These are phyloP conservation scores for Gautieria morchelliformis DNA, from an alignment of 768 basidiomycete species.

Conservation along the genomic window DNA sequence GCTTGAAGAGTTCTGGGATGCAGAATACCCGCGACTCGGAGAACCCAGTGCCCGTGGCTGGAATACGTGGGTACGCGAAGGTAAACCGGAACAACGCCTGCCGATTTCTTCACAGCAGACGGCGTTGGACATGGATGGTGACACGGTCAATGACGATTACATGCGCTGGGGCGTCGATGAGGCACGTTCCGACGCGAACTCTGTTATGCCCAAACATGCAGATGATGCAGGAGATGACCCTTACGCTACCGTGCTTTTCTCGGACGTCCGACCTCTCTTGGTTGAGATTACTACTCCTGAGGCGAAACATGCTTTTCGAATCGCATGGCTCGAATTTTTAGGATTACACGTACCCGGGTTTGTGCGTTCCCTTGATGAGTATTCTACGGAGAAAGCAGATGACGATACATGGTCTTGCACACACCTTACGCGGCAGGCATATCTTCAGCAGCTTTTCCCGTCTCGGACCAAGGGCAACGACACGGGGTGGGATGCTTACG, in stretches of 20 bases:
- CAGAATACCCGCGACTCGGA: slow-evolving; percentile 66
- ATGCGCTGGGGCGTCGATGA: slow-evolving; percentile 57
- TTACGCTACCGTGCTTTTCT: slow-evolving; percentile 61
- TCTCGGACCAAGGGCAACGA: slow-evolving; percentile 19
- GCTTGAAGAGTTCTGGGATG: slow-evolving; percentile 80
- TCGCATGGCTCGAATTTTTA: slow-evolving; percentile 60
- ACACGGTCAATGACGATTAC: slow-evolving; percentile 45
- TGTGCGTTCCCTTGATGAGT: slow-evolving; percentile 27
- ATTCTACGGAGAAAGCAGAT: slow-evolving; percentile 26
- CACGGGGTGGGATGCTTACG: slow-evolving; percentile 37
- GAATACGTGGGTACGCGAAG: slow-evolving; percentile 47
- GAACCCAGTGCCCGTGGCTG: slow-evolving; percentile 61
- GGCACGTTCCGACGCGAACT: slow-evolving; percentile 32
- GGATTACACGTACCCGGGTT: slow-evolving; percentile 70
- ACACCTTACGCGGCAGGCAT: slow-evolving; percentile 34
- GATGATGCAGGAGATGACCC: slow-evolving; percentile 53
- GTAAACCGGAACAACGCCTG: slow-evolving; percentile 20
- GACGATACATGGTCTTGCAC: slow-evolving; percentile 63
- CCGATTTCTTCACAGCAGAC: neutral
- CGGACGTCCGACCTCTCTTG: slow-evolving; percentile 55
- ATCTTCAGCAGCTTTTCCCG: slow-evolving; percentile 48
- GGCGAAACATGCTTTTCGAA: slow-evolving; percentile 49
- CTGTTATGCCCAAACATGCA: slow-evolving; percentile 44
- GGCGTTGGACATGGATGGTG: neutral
- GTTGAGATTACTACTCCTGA: slow-evolving; percentile 29